A percentile compares a stretch with the other conserved stretches of the same genome.
Conservation (phyloP, 345 rosid species). For the Clausena lansium region DNA sequence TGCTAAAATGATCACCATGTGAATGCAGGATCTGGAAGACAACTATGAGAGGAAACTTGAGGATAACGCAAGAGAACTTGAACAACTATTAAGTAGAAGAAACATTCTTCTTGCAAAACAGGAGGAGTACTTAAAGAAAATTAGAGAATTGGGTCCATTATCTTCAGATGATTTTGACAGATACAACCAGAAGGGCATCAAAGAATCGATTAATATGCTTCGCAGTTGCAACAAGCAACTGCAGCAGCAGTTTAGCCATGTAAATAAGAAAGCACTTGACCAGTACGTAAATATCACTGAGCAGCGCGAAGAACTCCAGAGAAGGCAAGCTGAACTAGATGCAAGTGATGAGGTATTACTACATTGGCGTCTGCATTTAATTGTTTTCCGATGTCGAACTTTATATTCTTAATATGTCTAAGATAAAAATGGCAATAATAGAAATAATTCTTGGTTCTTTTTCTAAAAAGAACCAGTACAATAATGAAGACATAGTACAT, state of each 20-base stretch:
- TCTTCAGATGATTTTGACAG: slow-evolving; percentile 95
- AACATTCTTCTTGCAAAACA: slow-evolving; percentile 74
- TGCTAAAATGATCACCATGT: slow-evolving; percentile 23
- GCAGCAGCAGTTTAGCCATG: slow-evolving; percentile 87
- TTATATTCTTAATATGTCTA: neutral
- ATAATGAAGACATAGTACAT: no score
- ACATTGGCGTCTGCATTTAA: neutral
- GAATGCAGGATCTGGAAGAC: slow-evolving; percentile 70
- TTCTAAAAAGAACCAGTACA: no score
- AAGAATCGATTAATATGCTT: slow-evolving; percentile 90
- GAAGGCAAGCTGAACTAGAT: slow-evolving; percentile 93
- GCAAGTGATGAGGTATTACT: slow-evolving; percentile 84
- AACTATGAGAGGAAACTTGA: slow-evolving; percentile 64
- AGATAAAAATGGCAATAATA: no score
- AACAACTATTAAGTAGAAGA: slow-evolving; percentile 67
- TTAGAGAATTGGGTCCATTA: slow-evolving; percentile 84
- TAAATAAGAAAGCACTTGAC: slow-evolving; percentile 95
- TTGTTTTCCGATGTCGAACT: neutral
- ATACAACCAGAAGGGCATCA: slow-evolving; percentile 66
- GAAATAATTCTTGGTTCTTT: no score
- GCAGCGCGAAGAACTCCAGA: slow-evolving; percentile 91
- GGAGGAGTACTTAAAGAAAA: slow-evolving; percentile 82
- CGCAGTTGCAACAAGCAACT: slow-evolving; percentile 82
- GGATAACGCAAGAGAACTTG: slow-evolving; percentile 76
- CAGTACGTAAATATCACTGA: slow-evolving; percentile 91